Evolutionary conservation across 2,329 filamentous ascomycete genomes (phyloP).

Genomic region (Cadophora gregata): DNA sequence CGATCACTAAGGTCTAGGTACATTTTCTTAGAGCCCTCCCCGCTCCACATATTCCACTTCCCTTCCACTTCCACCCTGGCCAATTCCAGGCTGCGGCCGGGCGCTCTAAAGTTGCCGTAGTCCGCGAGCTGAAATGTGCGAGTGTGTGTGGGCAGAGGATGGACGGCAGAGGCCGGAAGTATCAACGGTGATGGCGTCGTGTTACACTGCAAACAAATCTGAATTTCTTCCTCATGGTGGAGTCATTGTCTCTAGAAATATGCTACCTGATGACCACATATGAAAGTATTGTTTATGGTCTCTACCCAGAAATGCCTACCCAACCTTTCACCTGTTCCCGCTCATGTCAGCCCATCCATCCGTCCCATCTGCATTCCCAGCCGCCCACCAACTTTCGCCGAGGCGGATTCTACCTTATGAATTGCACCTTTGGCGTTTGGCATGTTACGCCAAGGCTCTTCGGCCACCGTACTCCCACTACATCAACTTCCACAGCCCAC

Average conservation of each 20-base stretch:
- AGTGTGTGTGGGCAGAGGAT: background rate
- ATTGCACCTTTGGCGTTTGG: background rate
- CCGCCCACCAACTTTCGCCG: conserved; percentile 9
- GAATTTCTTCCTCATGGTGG: background rate
- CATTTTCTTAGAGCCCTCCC: background rate
- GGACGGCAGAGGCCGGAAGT: background rate
- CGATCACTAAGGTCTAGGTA: no score
- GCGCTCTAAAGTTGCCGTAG: conserved; percentile 5
- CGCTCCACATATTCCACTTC: background rate
- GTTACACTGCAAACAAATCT: background rate
- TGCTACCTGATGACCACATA: background rate
- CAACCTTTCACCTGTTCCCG: background rate
- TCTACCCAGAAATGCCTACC: background rate
- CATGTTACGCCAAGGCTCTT: background rate
- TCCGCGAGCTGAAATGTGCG: background rate
- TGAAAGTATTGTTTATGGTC: background rate
- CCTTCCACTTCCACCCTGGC: no score
- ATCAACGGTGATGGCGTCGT: background rate
- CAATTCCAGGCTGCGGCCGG: background rate
- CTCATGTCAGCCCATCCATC: background rate
- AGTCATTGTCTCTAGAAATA: background rate
- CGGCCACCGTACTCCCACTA: conserved; percentile 39
- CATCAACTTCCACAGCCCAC: conserved; percentile 33
- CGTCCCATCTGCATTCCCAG: background rate
- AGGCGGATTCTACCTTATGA: background rate